Evolutionary conservation across 1,284 basidiomycete genomes (phyloP), one percentile per base, ranked within the genome.

Genomic region (Vanrija pseudolonga): DNA sequence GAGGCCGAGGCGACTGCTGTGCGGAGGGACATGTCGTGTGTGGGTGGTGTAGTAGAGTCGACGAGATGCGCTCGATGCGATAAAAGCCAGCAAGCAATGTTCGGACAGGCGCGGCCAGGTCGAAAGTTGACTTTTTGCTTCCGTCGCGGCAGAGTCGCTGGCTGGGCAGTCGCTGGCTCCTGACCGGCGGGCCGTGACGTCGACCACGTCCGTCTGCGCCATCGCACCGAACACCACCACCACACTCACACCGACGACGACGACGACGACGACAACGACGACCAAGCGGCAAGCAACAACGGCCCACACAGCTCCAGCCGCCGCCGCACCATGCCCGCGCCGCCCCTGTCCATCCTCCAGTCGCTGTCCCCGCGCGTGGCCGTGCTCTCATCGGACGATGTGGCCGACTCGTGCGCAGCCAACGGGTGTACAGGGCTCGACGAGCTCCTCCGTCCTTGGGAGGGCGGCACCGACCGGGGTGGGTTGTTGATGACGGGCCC

Each of bases 381-480:
- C 6, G 67, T 77, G n/a, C 65, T 77, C 40, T 59, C 72, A 9
- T 69, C 69, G 5, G 66, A 73, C 55, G 69, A 76, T 63, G 76
- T 77, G 15, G 56, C 67, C n/a, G 56, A 61, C 15, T 64, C 69
- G 17, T 76, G 74, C 55, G 62, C 66, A 53, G 63, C 66, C 6
- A 77, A 77, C 53, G 75, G 75, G 3, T 74, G 74, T 58, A 56
- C 62, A 32, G 72, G 74, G 9, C 60, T 77, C 40, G 73, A 73
- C 15, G 72, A 77, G 62, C 65, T 77, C 14, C 63, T 77, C 39
- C 63, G 72, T 20, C 76, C 76, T 32, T 77, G 75, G 73, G 74
- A 76, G 58, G 66, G 69, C 3, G 62, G 61, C 0, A 66, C 73
- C 4, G 74, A 77, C 59, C 54, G 73, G 53, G 76, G 76, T 76